Conservation (phyloP, 2,329 filamentous ascomycete species). For the Cladosporium oxysporum region DNA sequence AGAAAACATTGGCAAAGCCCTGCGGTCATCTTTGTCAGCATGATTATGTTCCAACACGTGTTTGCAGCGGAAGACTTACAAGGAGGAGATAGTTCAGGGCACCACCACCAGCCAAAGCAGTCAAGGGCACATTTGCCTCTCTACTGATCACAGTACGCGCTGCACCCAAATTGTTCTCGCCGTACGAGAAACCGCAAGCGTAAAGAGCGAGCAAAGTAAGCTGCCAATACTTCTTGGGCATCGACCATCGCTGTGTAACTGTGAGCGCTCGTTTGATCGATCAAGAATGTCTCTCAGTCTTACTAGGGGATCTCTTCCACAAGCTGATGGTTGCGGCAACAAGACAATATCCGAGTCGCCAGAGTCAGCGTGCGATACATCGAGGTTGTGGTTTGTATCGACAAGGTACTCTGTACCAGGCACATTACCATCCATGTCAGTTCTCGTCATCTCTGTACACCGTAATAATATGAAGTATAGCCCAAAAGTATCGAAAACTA, state of each 20-base stretch:
- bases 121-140: slow-evolving; percentile 42
- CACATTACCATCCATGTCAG: slow-evolving; percentile 28
- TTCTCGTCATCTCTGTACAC: neutral
- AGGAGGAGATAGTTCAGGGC: slow-evolving; percentile 46
- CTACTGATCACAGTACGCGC: slow-evolving; percentile 45
- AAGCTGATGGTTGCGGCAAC: slow-evolving; percentile 38
- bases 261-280: neutral
- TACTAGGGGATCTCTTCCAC: slow-evolving; percentile 24
- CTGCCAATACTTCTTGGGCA: slow-evolving; percentile 43
- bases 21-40: neutral
- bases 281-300: neutral
- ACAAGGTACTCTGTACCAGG: slow-evolving; percentile 41
- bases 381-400: slow-evolving; percentile 29
- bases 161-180: slow-evolving; percentile 46
- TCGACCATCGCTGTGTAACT: slow-evolving; percentile 32
- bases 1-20: slow-evolving; percentile 41
- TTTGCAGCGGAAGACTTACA: neutral
- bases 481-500: neutral
- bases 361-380: slow-evolving; percentile 28
- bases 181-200: slow-evolving; percentile 45
- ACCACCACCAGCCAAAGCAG: slow-evolving; percentile 46
- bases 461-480: neutral
- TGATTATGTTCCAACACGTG: neutral
- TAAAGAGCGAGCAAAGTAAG: slow-evolving; percentile 44
- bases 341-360: slow-evolving; percentile 37